Conservation (phyloP, 164 flowering plant species). For the Magnolia sinica region DNA sequence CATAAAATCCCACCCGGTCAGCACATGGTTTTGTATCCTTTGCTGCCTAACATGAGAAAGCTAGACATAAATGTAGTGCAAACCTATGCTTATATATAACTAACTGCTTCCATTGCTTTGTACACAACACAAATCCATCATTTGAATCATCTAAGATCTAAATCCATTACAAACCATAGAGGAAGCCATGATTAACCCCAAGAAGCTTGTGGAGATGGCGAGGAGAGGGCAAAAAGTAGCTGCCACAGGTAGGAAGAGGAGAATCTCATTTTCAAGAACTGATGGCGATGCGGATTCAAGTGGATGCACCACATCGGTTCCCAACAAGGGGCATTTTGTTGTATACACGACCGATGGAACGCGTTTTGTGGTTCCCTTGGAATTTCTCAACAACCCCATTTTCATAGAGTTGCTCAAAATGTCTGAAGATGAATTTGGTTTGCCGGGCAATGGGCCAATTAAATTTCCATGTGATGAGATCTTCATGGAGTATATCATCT, state of each 20-base stretch:
- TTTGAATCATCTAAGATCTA: neutral
- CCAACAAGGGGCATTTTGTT: constrained; percentile 23
- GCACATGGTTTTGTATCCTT: neutral
- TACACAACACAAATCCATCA: neutral
- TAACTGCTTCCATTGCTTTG: neutral
- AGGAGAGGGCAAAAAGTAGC: constrained; percentile 10
- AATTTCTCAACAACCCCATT: constrained; percentile 7
- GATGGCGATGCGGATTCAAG: neutral
- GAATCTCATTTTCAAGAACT: constrained; percentile 1
- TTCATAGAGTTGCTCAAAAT: constrained; percentile 16
- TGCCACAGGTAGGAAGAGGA: neutral
- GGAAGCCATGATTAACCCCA: constrained; percentile 7
- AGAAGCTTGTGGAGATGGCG: constrained; percentile 6
- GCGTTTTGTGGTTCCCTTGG: constrained; percentile 25
- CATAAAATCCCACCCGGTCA: neutral
- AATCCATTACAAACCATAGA: neutral
- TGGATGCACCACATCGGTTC: neutral
- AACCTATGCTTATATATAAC: neutral
- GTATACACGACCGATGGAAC: constrained; percentile 22
- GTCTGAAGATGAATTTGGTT: constrained; percentile 27
- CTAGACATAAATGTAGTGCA: neutral
- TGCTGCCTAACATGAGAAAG: neutral
- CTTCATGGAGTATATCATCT: constrained; percentile 16
- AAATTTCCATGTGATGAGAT: constrained; percentile 20
- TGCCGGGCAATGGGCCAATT: constrained; percentile 16